Evolutionary conservation across 257 asterid genomes (phyloP).

Genomic region (Linderniella brevidens): DNA sequence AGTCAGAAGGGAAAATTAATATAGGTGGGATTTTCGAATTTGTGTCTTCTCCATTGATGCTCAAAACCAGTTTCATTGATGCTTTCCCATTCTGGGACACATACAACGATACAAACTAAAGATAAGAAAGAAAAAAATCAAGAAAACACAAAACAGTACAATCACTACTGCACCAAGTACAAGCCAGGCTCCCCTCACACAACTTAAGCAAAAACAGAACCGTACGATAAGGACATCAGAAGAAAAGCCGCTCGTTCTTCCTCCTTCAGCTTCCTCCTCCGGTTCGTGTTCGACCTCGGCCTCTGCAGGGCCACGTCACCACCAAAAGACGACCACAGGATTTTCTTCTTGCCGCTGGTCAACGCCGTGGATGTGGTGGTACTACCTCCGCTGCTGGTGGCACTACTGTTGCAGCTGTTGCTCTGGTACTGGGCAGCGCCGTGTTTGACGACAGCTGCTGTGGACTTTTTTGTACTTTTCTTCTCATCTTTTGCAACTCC

Average conservation of each 20-base stretch:
- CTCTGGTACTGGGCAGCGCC: conserved; percentile 9
- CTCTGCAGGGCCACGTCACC: conserved; percentile 56
- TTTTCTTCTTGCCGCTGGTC: conserved; percentile 9
- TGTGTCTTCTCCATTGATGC: too few species aligned
- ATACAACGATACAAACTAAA: too few species aligned
- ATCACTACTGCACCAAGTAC: conserved; percentile 9
- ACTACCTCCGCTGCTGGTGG: conserved; percentile 36
- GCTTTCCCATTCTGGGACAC: too few species aligned
- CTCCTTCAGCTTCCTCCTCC: conserved; percentile 65
- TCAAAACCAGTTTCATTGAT: too few species aligned
- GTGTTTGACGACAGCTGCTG: conserved; percentile 11
- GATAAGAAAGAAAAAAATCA: too few species aligned
- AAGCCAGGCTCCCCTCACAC: not conserved
- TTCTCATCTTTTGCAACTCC: conserved; percentile 11
- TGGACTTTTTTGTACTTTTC: conserved; percentile 32
- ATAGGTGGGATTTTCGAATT: too few species aligned
- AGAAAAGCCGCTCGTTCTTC: conserved; percentile 84
- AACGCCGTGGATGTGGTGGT: conserved; percentile 8
- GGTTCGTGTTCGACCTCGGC: conserved; percentile 53
- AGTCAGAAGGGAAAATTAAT: too few species aligned
- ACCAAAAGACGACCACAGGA: conserved; percentile 40
- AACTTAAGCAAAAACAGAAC: conserved; percentile 64
- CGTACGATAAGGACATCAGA: conserved; percentile 76
- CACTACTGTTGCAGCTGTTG: conserved; percentile 20
- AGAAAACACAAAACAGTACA: conserved; percentile 11